Evolutionary conservation across 2,329 filamentous ascomycete genomes (phyloP), one percentile per base, ranked within the genome.

Genomic region (Cytospora piceicola): DNA sequence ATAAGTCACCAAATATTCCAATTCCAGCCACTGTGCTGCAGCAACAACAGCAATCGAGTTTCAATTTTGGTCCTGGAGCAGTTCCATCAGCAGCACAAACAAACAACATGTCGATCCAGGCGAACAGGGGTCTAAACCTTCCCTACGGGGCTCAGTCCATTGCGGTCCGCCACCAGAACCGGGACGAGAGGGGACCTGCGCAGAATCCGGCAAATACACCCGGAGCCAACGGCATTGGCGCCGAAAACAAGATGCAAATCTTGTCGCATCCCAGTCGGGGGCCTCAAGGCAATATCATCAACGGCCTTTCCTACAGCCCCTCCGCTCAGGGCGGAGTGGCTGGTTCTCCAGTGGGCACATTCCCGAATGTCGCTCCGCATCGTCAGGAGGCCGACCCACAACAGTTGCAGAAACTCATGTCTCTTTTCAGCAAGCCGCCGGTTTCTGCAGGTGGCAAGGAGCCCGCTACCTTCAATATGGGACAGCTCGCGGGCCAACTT

Each of bases 341-440:
- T 70, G 69, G 71, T 69, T 66, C 74, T 69, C 67, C 75, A 70
- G 66, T 72, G 70, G 8, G 68, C 71, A 22, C 74, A 8, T 65
- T 72, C 29, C 72, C 75, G 6, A 70, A 69, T 7, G 63, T 71
- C 14, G 64, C 72, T 27, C 75, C 76, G 54, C 75, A 74, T 14
- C 74, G 76, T 32, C 73, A 76, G 49, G 75, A 79, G 30, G 73
- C 75, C 51, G 77, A 75, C 9, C 70, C 74, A 24, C 84, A 78
- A 51, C 81, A 84, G 61, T 79, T 75, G 68, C 78, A 79, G 54
- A 77, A 79, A 63, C 76, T 85, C 4, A 79, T 92, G 15, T 90
- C 88, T 6, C 81, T 92, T 1, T 90, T 92, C 72, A 83, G 85
- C 30, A 85, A 85, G 71, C 72, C 78, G 5, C 73, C 76, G 53